Evolutionary conservation across 2,329 filamentous ascomycete genomes (phyloP).

Genomic region (Fusarium chaquense): DNA sequence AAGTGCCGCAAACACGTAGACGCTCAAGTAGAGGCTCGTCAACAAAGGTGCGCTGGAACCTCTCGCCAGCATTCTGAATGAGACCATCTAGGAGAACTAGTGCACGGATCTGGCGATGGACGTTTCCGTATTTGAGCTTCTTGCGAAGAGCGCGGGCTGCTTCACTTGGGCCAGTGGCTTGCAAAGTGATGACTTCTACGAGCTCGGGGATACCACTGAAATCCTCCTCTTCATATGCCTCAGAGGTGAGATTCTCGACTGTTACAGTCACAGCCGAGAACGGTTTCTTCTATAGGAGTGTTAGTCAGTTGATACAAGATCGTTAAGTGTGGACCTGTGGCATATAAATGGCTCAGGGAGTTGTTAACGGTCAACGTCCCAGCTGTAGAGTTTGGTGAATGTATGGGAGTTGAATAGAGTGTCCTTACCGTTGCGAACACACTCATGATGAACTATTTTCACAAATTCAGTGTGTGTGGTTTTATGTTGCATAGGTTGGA

Average conservation of each 20-base stretch:
- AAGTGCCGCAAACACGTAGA: slow-evolving; percentile 86
- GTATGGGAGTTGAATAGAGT: not conserved
- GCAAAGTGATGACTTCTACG: slow-evolving; percentile 92
- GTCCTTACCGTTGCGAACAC: slow-evolving; percentile 51
- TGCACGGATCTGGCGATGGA: slow-evolving; percentile 91
- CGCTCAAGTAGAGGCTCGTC: slow-evolving; percentile 94
- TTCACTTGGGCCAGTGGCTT: slow-evolving; percentile 86
- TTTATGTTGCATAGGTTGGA: not conserved
- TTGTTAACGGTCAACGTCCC: not conserved
- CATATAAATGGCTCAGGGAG: slow-evolving; percentile 36
- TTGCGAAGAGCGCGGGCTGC: slow-evolving; percentile 93
- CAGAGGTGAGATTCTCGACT: slow-evolving; percentile 89
- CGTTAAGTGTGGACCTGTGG: not conserved
- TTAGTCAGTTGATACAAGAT: slow-evolving; percentile 4
- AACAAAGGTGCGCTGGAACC: slow-evolving; percentile 87
- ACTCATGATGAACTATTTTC: slow-evolving; percentile 11
- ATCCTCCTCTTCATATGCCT: slow-evolving; percentile 91
- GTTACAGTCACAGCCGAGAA: slow-evolving; percentile 95
- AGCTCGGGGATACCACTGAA: slow-evolving; percentile 92
- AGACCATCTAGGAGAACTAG: slow-evolving; percentile 91
- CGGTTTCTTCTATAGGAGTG: slow-evolving; percentile 69
- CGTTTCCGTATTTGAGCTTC: slow-evolving; percentile 97
- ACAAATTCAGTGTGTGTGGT: no score
- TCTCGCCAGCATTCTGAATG: slow-evolving; percentile 91
- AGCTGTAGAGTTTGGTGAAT: not conserved